Base-by-base conservation (phyloP, 176 grass and related monocot genomes). In the Aegilops speltoides region DNA sequence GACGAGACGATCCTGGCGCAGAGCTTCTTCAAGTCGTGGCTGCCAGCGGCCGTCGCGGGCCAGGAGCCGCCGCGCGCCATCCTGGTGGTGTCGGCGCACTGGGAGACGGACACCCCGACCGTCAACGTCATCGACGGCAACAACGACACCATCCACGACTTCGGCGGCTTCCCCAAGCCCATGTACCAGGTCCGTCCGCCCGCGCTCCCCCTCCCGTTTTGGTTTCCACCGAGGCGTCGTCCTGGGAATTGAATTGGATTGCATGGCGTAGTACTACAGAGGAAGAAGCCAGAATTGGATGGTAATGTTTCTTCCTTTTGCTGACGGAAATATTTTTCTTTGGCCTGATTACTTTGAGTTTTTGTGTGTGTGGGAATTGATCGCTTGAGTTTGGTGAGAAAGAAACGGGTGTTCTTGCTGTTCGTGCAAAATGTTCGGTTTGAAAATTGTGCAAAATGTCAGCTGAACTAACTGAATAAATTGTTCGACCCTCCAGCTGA, bases 1-100 rank as follows among this genome's bases (percentile, higher is more conserved):
- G 95, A 95, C 89, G 93, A 98, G 0, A 50, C 79, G 10, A 26
- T 95, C 41, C 86, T 88, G 54, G 95, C 89, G 80, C 87, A 88
- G 50, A 83, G 38, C 59, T 98, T 98, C 88, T 64, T 98, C 70
- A 32, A 76, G 86, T 98, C 95, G 70, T 98, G 93, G 95, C 66
- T 76, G 6, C 76, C 91, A 20, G 33, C 71, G 11, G 86, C 64
- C 17, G 3, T 92, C 72, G 79, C 85, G 3, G 91, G 79, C 23
- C 45, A 46, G 61, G 12, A 28, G 68, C 1, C 43, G 11, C 89
- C 91, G 66, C 90, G 75, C 15, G 87, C 91, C 59, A 95, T 98
- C 70, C 91, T 98, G 73, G 3, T 93, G 38, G 89, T 98, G 20
- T 95, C 95, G 14, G 95, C 65, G 19, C 95, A 98, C 80, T 95